These are phyloP conservation scores for Sphaerostilbella broomeana DNA, from an alignment of 2,329 filamentous ascomycete genomes.

Conservation along the genomic window DNA sequence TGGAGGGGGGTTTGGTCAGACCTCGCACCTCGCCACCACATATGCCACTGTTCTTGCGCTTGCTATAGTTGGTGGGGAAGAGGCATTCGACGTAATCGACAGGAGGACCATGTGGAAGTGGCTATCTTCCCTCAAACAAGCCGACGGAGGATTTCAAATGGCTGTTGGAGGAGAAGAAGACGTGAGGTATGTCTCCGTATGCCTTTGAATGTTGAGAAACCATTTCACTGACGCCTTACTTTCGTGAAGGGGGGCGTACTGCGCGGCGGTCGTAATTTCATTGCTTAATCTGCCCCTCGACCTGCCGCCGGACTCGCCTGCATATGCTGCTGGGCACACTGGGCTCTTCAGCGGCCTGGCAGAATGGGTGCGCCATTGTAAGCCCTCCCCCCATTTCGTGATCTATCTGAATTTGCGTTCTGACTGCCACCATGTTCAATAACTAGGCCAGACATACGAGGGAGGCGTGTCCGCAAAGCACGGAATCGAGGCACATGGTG, in stretches of 20 bases:
- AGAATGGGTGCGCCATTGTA: conserved; percentile 75
- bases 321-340: conserved; percentile 53
- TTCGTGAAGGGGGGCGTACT: conserved; percentile 71
- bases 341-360: conserved; percentile 65
- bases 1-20: conserved; percentile 87
- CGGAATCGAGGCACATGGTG: conserved; percentile 86
- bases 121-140: conserved; percentile 79
- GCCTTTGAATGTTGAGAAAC: conserved; percentile 16
- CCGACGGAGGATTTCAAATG: conserved; percentile 85
- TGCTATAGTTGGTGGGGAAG: conserved; percentile 67
- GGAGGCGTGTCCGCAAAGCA: conserved; percentile 85
- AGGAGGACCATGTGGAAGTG: conserved; percentile 84
- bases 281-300: conserved; percentile 77
- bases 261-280: conserved; percentile 76
- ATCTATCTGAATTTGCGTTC: conserved; percentile 17
- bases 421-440: conserved; percentile 3
- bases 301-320: conserved; percentile 66
- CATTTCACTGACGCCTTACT: conserved; percentile 16
- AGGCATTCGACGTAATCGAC: conserved; percentile 70
- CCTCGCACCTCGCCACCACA: conserved; percentile 79
- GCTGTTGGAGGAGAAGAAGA: conserved; percentile 84
- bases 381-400: conserved; percentile 30
- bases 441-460: conserved; percentile 80
- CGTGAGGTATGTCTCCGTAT: conserved; percentile 56
- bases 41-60: conserved; percentile 80